phyloP scores from a whole-genome alignment of 2,329 filamentous ascomycete genomes.

The Leptographium flavum region DNA sequence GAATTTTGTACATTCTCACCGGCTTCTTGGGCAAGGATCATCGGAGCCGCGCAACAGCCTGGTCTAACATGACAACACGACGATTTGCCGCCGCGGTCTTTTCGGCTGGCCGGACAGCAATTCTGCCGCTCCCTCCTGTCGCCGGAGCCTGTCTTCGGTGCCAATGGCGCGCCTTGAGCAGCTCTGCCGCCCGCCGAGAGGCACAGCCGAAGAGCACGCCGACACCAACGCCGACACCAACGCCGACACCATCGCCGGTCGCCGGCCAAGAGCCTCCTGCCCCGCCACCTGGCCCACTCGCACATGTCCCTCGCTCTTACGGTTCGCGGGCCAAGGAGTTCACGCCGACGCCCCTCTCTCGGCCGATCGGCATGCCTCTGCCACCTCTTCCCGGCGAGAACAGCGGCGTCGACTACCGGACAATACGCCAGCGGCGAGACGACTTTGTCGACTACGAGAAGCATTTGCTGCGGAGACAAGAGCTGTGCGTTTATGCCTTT shows the following conservation, averaged over 20 bases:
- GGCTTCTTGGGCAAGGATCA: no score
- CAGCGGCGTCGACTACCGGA: constrained; percentile 56
- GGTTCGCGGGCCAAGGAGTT: constrained; percentile 41
- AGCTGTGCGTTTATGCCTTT: constrained; percentile 42
- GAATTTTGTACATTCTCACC: not conserved
- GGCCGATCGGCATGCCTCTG: constrained; percentile 68
- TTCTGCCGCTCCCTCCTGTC: not conserved
- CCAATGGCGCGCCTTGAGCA: constrained; percentile 25
- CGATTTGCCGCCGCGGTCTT: not conserved
- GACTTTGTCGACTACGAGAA: constrained; percentile 80
- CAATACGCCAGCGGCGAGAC: constrained; percentile 52
- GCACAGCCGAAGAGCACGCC: constrained; percentile 12
- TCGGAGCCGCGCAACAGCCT: no score
- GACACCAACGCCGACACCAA: constrained; percentile 12
- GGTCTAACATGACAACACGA: not conserved
- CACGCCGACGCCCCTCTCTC: constrained; percentile 42
- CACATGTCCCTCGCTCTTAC: constrained; percentile 44
- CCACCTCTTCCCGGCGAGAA: constrained; percentile 72
- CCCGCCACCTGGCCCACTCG: constrained; percentile 23
- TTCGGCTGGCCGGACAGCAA: not conserved
- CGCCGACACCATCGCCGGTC: constrained; percentile 13
- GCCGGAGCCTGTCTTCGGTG: constrained; percentile 28
- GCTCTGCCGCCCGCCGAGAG: constrained; percentile 9
- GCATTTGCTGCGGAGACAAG: constrained; percentile 60
- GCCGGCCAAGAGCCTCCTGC: constrained; percentile 1